Base-by-base conservation (phyloP, 192 early-diverging fungal species). In the Rhizoclosmatium globosum region DNA sequence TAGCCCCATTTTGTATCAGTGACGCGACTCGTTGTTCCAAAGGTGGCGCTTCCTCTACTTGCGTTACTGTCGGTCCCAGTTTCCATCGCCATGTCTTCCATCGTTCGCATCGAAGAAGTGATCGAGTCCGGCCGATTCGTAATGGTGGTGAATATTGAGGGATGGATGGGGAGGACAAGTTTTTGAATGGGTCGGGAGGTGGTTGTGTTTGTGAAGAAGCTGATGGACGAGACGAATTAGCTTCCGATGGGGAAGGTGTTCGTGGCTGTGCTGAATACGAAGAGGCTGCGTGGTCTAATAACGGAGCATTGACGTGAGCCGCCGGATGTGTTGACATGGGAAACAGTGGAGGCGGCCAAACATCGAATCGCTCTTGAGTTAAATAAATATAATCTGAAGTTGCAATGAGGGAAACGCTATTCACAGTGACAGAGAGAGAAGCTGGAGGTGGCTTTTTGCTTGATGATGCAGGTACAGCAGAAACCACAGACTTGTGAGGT, bases 311-410 rank as follows among this genome's bases (percentile, higher is more conserved):
- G 2, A 73, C 62, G 3, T 19, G 9, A 17, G 46, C 17, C 0
- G 59, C 72, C 0, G 61, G 59, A 1, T 17, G 61, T 13, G 72
- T 64, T 23, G 72, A 64, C 19, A 79, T 72, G 17, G 88, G 88
- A 56, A 87, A 86, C n/a, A 85, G 44, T 2, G 82, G 71, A 19
- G 88, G 88, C 1, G 88, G 88, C 88, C 88, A 89, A 2, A 82
- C 82, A 70, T 89, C 88, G 39, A 82, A 78, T 13, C 88, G 77
- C 77, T 89, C 88, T 15, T 57, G 38, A 43, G 84, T 68, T 6
- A 89, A 82, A 74, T 89, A 89, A 6, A 89, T 71, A 62, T 80
- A 87, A 2, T 84, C 79, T 17, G 42, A 50, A n/a, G 86, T 84
- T 0, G 83, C 86, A 4, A 82, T 46, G 23, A 89, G 64, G 11